Evolutionary conservation across 2,329 filamentous ascomycete genomes (phyloP), one percentile per base, ranked within the genome.

Genomic region (Xenoacremonium recifei): DNA sequence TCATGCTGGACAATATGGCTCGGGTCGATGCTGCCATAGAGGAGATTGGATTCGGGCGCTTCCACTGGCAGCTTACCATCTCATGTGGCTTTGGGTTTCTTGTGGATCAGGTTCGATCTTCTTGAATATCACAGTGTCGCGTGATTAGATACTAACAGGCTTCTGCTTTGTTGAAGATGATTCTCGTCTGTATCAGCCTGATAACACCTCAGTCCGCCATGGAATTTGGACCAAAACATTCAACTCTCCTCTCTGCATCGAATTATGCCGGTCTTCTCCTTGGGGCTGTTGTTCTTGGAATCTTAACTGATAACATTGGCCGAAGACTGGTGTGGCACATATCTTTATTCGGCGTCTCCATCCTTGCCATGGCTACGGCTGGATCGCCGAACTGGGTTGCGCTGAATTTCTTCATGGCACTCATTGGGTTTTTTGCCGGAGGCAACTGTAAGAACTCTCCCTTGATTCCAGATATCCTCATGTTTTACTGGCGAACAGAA

Each of bases 1-100:
- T 29, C 10, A 33, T 37, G 19, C 33, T 37, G 6, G 34, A 21
- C 20, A 54, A 54, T 20, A 41, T 46, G 17, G 27, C 35, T 10
- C 13, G 42, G 12, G 39, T 54, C 9, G 44, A 49, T 11, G 42
- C 41, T 11, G 41, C 45, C 6, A 50, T 54, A 25, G 49, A 54
- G 13, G 20, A 35, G 16, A 50, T 54, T 39, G 51, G 49, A 5
- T 50, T 52, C 11, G 51, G 51, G 23, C 42, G 42, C 10, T 50
- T 46, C 25, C 51, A 54, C n/a, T 48, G 46, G 44, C 47, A 52
- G 33, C 21, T 52, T 33, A 48, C 45, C 5, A 35, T 54, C 12
- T 47, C 49, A 3, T 54, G 49, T 17, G 51, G 49, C 12, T 51
- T 54, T 30, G 49, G 51, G 9, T 54, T 54, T 16, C 39, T 51